phyloP scores from a whole-genome alignment of 2,329 filamentous ascomycete genomes.

The Penicillium frequentans region DNA sequence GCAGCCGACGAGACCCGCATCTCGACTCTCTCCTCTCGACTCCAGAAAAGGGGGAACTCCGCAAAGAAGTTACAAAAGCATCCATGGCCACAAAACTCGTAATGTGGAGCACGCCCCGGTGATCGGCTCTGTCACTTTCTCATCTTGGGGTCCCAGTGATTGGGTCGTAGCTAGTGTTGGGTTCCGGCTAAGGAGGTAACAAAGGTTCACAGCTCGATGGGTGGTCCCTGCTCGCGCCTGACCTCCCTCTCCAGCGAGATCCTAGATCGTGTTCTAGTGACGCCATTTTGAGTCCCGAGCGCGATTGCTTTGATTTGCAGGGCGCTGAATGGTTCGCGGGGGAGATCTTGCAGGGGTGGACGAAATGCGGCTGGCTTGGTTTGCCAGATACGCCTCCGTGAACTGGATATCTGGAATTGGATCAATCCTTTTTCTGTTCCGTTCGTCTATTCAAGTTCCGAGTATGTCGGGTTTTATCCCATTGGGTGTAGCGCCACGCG shows the following conservation, averaged over 20 bases:
- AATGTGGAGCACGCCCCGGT: conserved; percentile 3
- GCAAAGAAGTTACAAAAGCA: not conserved
- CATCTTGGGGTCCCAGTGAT: conserved; percentile 10
- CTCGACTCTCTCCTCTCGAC: conserved; percentile 3
- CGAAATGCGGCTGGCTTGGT: not conserved
- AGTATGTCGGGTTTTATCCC: not conserved
- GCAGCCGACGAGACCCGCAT: conserved; percentile 14
- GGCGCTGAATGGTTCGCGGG: conserved; percentile 1
- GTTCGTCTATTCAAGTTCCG: not conserved
- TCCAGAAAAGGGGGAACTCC: conserved; percentile 18
- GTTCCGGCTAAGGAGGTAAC: conserved; percentile 11
- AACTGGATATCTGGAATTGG: not conserved
- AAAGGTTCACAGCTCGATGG: conserved; percentile 12
- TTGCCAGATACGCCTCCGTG: not conserved
- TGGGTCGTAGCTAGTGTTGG: conserved; percentile 7
- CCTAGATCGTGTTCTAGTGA: conserved; percentile 11
- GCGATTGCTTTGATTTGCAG: not conserved
- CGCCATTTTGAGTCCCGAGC: conserved; percentile 5
- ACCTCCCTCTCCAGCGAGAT: conserved; percentile 3
- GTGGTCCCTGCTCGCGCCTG: conserved; percentile 16
- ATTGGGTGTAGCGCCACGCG: conserved; percentile 7
- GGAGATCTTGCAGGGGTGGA: not conserved
- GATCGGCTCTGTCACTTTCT: conserved; percentile 19
- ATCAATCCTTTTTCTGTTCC: conserved; percentile 1
- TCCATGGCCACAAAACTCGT: not conserved